Percentiles rank a stretch among this genome's conserved stretches.
phyloP scores from a whole-genome alignment of 345 rosid species.

The Sonneratia alba region DNA sequence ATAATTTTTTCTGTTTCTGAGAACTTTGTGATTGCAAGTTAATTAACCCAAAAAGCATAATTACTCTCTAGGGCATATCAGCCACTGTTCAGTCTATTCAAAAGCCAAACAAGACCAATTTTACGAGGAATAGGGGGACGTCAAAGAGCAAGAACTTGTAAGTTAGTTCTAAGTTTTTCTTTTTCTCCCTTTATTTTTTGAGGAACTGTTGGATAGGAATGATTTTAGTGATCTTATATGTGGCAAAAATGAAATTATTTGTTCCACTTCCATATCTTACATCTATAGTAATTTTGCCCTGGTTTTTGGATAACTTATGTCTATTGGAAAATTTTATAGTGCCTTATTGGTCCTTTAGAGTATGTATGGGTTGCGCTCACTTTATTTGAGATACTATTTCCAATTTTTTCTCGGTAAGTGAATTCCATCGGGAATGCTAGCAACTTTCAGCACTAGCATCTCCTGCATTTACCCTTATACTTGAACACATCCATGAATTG shows the following conservation, averaged over 20 bases:
- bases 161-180: constrained; percentile 8
- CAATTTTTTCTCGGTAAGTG: background rate
- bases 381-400: background rate
- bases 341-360: background rate
- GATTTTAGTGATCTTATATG: no score
- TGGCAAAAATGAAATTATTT: no score
- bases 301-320: background rate
- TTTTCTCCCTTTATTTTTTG: background rate
- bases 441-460: background rate
- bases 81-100: constrained; percentile 26
- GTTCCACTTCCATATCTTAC: no score
- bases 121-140: constrained; percentile 40
- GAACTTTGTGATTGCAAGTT: background rate
- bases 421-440: background rate
- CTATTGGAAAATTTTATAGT: background rate
- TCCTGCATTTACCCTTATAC: background rate
- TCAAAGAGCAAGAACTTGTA: constrained; percentile 54
- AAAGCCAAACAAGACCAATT: constrained; percentile 42
- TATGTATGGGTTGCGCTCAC: background rate
- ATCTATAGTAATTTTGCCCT: no score
- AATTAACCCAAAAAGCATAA: background rate
- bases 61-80: constrained; percentile 9
- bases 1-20: background rate
- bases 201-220: background rate
- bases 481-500: background rate